phyloP scores from a whole-genome alignment of 1,139 yeast genomes.

The Hemisphaericaspora lyxosophila region DNA sequence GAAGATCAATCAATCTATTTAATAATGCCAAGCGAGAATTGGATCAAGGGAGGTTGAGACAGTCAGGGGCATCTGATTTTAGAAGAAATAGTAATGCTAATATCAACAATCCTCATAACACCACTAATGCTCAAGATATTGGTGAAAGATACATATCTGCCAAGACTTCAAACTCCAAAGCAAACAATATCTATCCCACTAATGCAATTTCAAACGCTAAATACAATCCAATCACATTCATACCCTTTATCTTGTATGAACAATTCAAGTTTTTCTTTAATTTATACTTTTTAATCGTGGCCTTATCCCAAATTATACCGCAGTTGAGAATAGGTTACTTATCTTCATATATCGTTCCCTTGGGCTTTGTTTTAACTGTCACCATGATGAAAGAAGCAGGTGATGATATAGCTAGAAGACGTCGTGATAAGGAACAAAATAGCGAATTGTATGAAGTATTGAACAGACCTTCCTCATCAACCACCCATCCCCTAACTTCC shows the following conservation, averaged over 20 bases:
- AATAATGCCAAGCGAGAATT: constrained; percentile 29
- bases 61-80: constrained; percentile 14
- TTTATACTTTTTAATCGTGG: constrained; percentile 86
- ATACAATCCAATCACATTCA: constrained; percentile 82
- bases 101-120: background rate
- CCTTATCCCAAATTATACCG: constrained; percentile 91
- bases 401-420: constrained; percentile 87
- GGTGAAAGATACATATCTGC: constrained; percentile 40
- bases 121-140: constrained; percentile 1
- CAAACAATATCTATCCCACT: constrained; percentile 49
- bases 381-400: constrained; percentile 96
- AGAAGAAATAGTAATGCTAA: constrained; percentile 6
- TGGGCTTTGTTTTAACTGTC: constrained; percentile 86
- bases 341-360: constrained; percentile 89
- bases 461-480: constrained; percentile 25
- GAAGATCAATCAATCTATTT: constrained; percentile 21
- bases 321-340: constrained; percentile 89
- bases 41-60: constrained; percentile 24
- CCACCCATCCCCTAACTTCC: constrained; percentile 20
- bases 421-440: constrained; percentile 88
- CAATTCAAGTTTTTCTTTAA: constrained; percentile 97
- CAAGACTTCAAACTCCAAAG: constrained; percentile 25
- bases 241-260: constrained; percentile 87
- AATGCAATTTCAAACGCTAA: constrained; percentile 93
- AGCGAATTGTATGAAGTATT: constrained; percentile 77